Evolutionary conservation across 176 grass and related monocot genomes (phyloP).

Genomic region (Bothriochloa decipiens): DNA sequence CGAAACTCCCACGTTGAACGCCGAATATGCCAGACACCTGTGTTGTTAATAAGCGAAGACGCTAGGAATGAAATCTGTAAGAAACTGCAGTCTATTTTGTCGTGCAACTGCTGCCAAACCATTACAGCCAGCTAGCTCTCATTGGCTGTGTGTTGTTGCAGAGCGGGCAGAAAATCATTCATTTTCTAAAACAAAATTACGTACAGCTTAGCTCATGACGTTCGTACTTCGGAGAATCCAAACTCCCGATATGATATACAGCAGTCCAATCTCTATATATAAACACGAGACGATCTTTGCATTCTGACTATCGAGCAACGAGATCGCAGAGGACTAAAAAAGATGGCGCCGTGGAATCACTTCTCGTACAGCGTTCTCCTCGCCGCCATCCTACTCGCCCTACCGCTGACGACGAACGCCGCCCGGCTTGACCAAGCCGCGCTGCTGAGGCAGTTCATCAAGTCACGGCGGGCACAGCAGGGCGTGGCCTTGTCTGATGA

Average conservation of each 20-base stretch:
- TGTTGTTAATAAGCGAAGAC: neutral
- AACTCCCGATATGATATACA: neutral
- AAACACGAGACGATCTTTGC: neutral
- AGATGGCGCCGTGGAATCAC: neutral
- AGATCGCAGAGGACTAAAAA: neutral
- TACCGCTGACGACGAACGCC: neutral
- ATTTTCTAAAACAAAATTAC: no score
- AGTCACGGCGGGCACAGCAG: neutral
- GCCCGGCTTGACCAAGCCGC: slow-evolving; percentile 22
- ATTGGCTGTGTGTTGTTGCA: neutral
- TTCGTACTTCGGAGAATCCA: slow-evolving; percentile 26
- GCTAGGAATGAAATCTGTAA: neutral
- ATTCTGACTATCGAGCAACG: neutral
- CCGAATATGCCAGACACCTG: neutral
- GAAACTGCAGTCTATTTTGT: neutral
- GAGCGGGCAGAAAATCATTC: no score
- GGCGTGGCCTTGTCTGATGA: no score
- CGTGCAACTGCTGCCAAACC: neutral
- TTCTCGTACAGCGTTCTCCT: neutral
- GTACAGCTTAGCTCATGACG: neutral
- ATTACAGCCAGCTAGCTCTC: neutral
- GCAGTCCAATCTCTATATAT: neutral
- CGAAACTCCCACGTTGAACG: no score
- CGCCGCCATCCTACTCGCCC: neutral
- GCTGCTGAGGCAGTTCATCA: slow-evolving; percentile 34